phyloP scores from a whole-genome alignment of 2,329 filamentous ascomycete genomes.

The Microdochium trichocladiopsis region DNA sequence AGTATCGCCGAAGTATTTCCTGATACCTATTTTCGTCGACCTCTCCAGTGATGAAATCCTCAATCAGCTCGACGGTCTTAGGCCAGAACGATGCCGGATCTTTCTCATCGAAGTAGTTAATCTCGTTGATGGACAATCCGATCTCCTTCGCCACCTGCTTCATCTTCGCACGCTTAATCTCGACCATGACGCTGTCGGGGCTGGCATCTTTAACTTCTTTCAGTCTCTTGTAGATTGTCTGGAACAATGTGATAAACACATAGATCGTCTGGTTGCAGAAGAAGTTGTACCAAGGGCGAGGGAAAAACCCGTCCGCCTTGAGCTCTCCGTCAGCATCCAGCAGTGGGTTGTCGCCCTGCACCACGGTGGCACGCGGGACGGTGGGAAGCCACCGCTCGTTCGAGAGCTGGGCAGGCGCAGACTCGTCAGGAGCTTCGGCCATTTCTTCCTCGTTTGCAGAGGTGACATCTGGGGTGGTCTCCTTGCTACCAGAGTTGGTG shows the following conservation, averaged over 20 bases:
- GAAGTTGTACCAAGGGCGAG: constrained; percentile 76
- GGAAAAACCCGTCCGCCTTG: constrained; percentile 74
- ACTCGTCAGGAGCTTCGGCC: constrained; percentile 52
- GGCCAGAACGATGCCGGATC: constrained; percentile 69
- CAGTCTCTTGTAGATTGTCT: constrained; percentile 82
- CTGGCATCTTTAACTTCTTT: constrained; percentile 72
- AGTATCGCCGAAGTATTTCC: constrained; percentile 86
- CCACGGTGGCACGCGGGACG: constrained; percentile 48
- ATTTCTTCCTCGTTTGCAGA: constrained; percentile 74
- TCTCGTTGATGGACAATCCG: constrained; percentile 71
- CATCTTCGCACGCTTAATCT: constrained; percentile 65
- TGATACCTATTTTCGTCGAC: constrained; percentile 80
- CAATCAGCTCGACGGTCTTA: constrained; percentile 77
- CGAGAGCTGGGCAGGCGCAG: constrained; percentile 52
- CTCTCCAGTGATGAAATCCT: constrained; percentile 77
- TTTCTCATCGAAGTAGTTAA: constrained; percentile 69
- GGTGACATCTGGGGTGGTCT: constrained; percentile 78
- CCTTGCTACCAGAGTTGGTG: constrained; percentile 71
- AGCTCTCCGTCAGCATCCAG: constrained; percentile 54
- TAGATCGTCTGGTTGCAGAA: constrained; percentile 89
- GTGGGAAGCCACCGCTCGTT: constrained; percentile 60
- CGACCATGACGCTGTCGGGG: constrained; percentile 63
- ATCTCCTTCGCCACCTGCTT: constrained; percentile 78
- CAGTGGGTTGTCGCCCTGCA: constrained; percentile 45
- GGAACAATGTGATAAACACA: constrained; percentile 90